Percentiles rank a stretch among this genome's conserved stretches.
Evolutionary conservation across 306 rosid species (phyloP).

Genomic region (Casuarina glauca): DNA sequence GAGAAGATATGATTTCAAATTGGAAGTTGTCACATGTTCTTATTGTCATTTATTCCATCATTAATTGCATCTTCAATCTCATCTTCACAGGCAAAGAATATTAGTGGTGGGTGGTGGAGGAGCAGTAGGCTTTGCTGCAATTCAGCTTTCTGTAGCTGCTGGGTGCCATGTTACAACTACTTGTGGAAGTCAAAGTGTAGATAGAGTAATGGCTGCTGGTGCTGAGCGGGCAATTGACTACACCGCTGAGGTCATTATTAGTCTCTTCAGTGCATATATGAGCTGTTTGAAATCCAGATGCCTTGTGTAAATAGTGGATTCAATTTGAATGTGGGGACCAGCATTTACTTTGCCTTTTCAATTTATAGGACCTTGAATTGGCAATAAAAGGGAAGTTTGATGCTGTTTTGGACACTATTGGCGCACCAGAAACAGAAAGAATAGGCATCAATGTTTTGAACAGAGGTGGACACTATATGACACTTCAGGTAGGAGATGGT

Average conservation of each 20-base stretch:
- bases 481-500: slow-evolving; percentile 79
- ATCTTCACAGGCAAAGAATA: slow-evolving; percentile 68
- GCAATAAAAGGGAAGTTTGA: slow-evolving; percentile 82
- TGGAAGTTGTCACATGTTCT: background rate
- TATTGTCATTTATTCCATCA: slow-evolving; percentile 3
- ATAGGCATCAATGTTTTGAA: slow-evolving; percentile 67
- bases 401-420: slow-evolving; percentile 96
- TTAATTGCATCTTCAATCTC: slow-evolving; percentile 26
- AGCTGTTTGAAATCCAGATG: slow-evolving; percentile 19
- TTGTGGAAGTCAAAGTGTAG: slow-evolving; percentile 77
- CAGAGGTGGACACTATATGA: slow-evolving; percentile 96
- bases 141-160: slow-evolving; percentile 82
- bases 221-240: slow-evolving; percentile 93
- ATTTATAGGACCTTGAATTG: slow-evolving; percentile 60
- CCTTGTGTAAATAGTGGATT: background rate
- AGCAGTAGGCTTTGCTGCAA: slow-evolving; percentile 86
- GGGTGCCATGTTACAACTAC: slow-evolving; percentile 85
- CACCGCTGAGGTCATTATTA: slow-evolving; percentile 69
- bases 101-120: slow-evolving; percentile 97
- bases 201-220: slow-evolving; percentile 68
- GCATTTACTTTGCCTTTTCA: background rate
- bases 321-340: slow-evolving; percentile 2
- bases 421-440: slow-evolving; percentile 76
- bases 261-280: slow-evolving; percentile 23
- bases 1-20: background rate